A percentile compares a stretch with the other conserved stretches of the same genome.
These are phyloP conservation scores for Wickerhamiella siamensis DNA, from an alignment of 805 yeast species.

Conservation along the genomic window DNA sequence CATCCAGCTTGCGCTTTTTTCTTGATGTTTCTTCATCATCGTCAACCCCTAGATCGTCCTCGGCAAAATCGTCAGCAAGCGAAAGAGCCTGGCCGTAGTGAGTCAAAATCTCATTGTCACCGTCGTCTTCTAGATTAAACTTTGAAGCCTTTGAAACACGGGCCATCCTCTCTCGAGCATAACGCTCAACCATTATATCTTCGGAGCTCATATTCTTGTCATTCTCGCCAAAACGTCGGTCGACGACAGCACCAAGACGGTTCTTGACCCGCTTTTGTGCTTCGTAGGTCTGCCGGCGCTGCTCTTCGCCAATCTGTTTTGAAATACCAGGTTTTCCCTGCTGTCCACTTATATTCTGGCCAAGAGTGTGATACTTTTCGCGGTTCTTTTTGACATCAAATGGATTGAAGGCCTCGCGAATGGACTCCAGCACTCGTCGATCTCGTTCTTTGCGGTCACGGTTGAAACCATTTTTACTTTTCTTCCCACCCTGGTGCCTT, in stretches of 20 bases:
- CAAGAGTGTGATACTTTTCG: slow-evolving; percentile 37
- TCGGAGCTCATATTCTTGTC: slow-evolving; percentile 60
- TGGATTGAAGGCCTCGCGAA: slow-evolving; percentile 77
- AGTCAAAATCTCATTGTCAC: slow-evolving; percentile 38
- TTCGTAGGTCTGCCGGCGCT: slow-evolving; percentile 48
- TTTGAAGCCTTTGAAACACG: slow-evolving; percentile 35
- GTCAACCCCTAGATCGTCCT: slow-evolving; percentile 31
- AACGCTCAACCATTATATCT: slow-evolving; percentile 90
- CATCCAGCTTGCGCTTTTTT: slow-evolving; percentile 13
- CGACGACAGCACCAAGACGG: slow-evolving; percentile 64
- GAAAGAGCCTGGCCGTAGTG: slow-evolving; percentile 64
- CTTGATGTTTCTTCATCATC: slow-evolving; percentile 21
- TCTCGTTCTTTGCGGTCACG: slow-evolving; percentile 37
- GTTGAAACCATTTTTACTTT: slow-evolving; percentile 9
- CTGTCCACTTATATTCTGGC: slow-evolving; percentile 18
- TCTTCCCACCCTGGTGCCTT: slow-evolving; percentile 29
- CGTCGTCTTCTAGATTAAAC: slow-evolving; percentile 62
- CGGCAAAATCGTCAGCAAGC: slow-evolving; percentile 41
- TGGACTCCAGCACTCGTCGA: slow-evolving; percentile 38
- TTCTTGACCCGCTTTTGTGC: slow-evolving; percentile 48
- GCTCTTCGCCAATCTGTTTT: slow-evolving; percentile 54
- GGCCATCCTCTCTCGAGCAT: slow-evolving; percentile 71
- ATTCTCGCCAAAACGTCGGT: slow-evolving; percentile 85
- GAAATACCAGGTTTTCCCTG: slow-evolving; percentile 48
- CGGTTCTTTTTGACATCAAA: slow-evolving; percentile 67